Evolutionary conservation across 1,284 basidiomycete species (phyloP).

Genomic region (Pyrrhoderma lamaoense): DNA sequence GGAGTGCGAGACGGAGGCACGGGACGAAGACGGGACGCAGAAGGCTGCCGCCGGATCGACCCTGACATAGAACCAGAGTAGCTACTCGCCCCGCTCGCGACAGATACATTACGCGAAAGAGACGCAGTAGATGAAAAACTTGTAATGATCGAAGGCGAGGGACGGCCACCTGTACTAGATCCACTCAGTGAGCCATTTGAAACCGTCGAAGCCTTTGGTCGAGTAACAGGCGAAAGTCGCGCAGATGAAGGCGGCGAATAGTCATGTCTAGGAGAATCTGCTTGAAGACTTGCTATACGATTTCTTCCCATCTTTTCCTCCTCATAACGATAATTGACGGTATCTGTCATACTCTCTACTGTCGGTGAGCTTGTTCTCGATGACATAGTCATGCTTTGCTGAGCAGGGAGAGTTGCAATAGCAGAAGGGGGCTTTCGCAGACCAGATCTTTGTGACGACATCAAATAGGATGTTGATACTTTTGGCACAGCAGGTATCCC

Average conservation of each 20-base stretch:
- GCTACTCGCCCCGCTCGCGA: slow-evolving; percentile 4
- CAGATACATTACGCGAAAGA: slow-evolving; percentile 12
- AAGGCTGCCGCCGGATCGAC: slow-evolving; percentile 13
- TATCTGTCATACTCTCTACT: background rate
- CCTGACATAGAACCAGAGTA: slow-evolving; percentile 4
- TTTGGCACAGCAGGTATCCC: slow-evolving; percentile 10
- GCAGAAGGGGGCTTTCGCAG: slow-evolving; percentile 13
- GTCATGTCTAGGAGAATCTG: slow-evolving; percentile 1
- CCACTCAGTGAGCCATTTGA: slow-evolving; percentile 12
- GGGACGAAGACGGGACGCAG: slow-evolving; percentile 13
- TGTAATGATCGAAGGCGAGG: slow-evolving; percentile 10
- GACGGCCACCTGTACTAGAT: background rate
- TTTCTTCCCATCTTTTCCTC: slow-evolving; percentile 3
- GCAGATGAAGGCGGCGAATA: slow-evolving; percentile 2
- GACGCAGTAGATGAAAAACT: slow-evolving; percentile 9
- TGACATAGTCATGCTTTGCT: too few species aligned
- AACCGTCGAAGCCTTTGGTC: slow-evolving; percentile 8
- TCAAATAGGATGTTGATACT: slow-evolving; percentile 3
- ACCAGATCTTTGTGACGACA: slow-evolving; percentile 9
- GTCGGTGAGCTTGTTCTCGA: slow-evolving; percentile 6
- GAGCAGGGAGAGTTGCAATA: background rate
- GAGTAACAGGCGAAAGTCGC: slow-evolving; percentile 1
- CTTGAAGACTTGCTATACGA: slow-evolving; percentile 4
- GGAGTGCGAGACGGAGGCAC: slow-evolving; percentile 17
- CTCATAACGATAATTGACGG: background rate